These are phyloP conservation scores for Lactifluus echinatus DNA, from an alignment of 768 basidiomycete species.

Conservation along the genomic window DNA sequence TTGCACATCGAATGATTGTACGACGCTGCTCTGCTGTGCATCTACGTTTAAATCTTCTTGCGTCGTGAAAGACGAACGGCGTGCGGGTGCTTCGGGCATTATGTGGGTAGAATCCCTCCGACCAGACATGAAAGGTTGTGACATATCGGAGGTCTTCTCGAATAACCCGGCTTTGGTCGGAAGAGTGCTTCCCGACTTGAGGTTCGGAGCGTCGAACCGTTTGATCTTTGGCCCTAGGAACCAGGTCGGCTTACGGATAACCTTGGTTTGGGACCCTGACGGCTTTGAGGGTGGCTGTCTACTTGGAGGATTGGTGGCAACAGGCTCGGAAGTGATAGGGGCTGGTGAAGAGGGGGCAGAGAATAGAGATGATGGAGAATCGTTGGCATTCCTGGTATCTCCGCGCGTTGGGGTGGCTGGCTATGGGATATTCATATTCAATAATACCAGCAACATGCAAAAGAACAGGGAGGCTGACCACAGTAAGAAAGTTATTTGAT, in stretches of 20 bases:
- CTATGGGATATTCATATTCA: slow-evolving; percentile 1
- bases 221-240: slow-evolving; percentile 28
- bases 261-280: neutral
- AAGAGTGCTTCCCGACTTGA: slow-evolving; percentile 13
- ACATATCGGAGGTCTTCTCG: neutral
- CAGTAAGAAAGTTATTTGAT: neutral
- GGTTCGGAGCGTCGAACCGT: slow-evolving; percentile 22
- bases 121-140: neutral
- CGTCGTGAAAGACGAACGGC: neutral
- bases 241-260: slow-evolving; percentile 10
- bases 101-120: neutral
- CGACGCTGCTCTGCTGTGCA: neutral
- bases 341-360: slow-evolving; percentile 21
- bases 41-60: neutral
- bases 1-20: neutral
- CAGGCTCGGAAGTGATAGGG: neutral
- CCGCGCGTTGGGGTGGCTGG: slow-evolving; percentile 7
- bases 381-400: neutral
- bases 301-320: neutral
- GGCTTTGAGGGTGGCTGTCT: neutral
- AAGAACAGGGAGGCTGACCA: neutral
- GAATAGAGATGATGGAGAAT: slow-evolving; percentile 22
- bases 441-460: neutral
- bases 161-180: slow-evolving; percentile 15
- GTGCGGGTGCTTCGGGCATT: neutral